Conservation (phyloP, 345 rosid genomes). For the Cochlearia excelsa region DNA sequence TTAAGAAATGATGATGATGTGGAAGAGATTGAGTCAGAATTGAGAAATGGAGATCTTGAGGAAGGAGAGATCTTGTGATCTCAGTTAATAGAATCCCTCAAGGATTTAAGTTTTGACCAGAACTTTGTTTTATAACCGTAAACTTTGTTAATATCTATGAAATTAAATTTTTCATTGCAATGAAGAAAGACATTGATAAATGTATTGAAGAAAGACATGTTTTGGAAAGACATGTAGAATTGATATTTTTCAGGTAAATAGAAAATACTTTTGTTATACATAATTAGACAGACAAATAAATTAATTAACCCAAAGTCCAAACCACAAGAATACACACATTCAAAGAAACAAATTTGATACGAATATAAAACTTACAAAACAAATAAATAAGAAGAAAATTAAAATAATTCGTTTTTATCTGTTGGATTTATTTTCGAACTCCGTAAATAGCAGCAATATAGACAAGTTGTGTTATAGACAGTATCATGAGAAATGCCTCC, state of each 20-base stretch:
- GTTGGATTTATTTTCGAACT: conserved; percentile 27
- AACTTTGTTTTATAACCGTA: not conserved
- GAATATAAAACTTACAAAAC: conserved; percentile 6
- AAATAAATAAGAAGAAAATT: not conserved
- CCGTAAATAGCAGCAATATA: conserved; percentile 76
- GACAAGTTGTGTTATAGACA: conserved; percentile 73
- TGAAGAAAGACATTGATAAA: not conserved
- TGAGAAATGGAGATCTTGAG: conserved; percentile 53
- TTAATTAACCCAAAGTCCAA: conserved; percentile 16
- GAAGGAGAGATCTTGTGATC: conserved; percentile 66
- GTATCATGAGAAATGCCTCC: conserved; percentile 91
- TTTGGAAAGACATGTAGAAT: too few relatives aligned
- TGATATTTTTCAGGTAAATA: too few relatives aligned
- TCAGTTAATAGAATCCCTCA: not conserved
- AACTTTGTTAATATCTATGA: not conserved
- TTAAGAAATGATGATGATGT: conserved; percentile 45
- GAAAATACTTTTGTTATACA: not conserved
- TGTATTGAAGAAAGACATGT: too few relatives aligned
- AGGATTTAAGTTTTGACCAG: conserved; percentile 17
- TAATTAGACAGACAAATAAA: not conserved
- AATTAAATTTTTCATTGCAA: not conserved
- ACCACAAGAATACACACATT: conserved; percentile 25
- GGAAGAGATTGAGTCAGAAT: conserved; percentile 23
- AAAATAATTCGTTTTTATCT: too few relatives aligned
- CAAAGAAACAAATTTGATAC: conserved; percentile 4